These are phyloP conservation scores for Kluyveromyces aestuarii DNA, from an alignment of 805 yeast genomes.

Conservation along the genomic window DNA sequence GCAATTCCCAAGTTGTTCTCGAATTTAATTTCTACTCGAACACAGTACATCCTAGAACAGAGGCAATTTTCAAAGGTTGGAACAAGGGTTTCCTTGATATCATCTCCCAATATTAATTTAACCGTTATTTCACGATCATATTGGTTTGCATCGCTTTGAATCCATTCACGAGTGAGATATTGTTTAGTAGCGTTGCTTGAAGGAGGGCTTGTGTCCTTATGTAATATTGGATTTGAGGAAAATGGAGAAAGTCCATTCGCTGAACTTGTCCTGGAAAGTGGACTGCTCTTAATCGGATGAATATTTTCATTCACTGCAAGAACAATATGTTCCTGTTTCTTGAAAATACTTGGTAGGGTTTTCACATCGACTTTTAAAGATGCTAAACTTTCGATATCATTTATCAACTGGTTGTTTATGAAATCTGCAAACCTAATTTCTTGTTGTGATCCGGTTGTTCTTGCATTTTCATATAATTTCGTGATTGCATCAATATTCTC, in stretches of 20 bases:
- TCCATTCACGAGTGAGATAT: conserved; percentile 21
- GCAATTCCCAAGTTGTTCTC: conserved; percentile 29
- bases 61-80: conserved; percentile 60
- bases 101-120: conserved; percentile 35
- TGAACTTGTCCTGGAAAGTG: background rate
- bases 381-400: conserved; percentile 27
- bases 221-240: conserved; percentile 3
- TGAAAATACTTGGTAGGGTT: conserved; percentile 20
- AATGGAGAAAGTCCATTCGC: conserved; percentile 8
- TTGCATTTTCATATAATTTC: conserved; percentile 18
- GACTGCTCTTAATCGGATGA: background rate
- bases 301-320: conserved; percentile 12
- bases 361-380: conserved; percentile 14
- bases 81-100: conserved; percentile 40
- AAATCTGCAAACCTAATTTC: conserved; percentile 24
- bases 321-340: conserved; percentile 16
- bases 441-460: conserved; percentile 11
- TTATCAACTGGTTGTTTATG: conserved; percentile 17
- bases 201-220: background rate
- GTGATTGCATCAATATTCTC: conserved; percentile 15
- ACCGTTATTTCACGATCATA: conserved; percentile 29
- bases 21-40: conserved; percentile 39
- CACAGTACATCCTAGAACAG: conserved; percentile 48
- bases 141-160: conserved; percentile 22
- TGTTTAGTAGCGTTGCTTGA: conserved; percentile 14